Evolutionary conservation across 805 yeast species (phyloP), one percentile per base, ranked within the genome.

Genomic region (Candida odintsovae): DNA sequence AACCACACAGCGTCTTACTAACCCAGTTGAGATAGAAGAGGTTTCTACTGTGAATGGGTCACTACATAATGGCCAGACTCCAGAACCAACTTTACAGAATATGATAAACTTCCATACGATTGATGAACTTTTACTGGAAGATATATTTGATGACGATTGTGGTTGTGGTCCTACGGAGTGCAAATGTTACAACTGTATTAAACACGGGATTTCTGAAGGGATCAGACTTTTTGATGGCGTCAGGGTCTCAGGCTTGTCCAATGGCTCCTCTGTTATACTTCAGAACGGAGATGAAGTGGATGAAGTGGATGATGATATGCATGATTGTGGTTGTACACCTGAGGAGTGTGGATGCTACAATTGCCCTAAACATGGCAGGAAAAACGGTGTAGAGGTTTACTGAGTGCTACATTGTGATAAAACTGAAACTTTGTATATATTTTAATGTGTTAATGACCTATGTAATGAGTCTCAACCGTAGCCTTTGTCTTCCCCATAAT

Each of bases 161-260:
- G 26, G 37, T 8, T 57, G 61, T 48, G 45, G 47, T 6, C 49
- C 43, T 4, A 44, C 41, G 11, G 43, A 42, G 4, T 56, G 60
- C 26, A 22, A 21, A 1, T 56, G 60, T 20, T 56, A 40, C 22
- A 54, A 56, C 33, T 59, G 64, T 37, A n/a, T 43, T 6, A 45
- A 50, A 15, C 64, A 59, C 45, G 56, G 57, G 3, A 59, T 59
- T 18, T 20, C 47, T 0, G 52, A 57, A 18, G 64, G 64, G 5
- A 44, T 59, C 7, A 48, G 53, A 23, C 13, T 51, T 16, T 45
- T 44, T 7, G 59, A 57, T 41, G 57, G 55, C 3, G 49, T 40
- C 12, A 38, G 39, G 25, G 53, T 51, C 6, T 23, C 25, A 20
- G 18, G n/a, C n/a, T 20, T 15, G 39, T 19, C n/a, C 20, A 2